Percentiles rank a stretch among this genome's conserved stretches.
phyloP scores from a whole-genome alignment of 371 early-diverging fungal genomes.

The Apophysomyces variabilis region DNA sequence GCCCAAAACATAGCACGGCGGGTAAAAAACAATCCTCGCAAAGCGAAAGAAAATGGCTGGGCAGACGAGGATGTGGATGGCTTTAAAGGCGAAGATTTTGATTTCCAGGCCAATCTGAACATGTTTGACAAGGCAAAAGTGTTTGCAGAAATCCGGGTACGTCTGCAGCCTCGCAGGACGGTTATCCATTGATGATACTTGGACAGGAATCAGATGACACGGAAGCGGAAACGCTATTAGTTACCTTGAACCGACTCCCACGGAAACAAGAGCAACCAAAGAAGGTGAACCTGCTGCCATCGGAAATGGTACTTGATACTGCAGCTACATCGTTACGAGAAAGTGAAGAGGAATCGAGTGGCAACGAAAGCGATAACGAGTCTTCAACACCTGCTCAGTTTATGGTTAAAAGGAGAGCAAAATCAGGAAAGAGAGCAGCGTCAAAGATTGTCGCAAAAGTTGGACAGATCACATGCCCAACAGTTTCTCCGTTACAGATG shows the following conservation, averaged over 20 bases:
- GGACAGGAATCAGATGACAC: slow-evolving; percentile 68
- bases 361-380: slow-evolving; percentile 48
- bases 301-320: slow-evolving; percentile 61
- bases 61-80: slow-evolving; percentile 63
- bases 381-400: slow-evolving; percentile 32
- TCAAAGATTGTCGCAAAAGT: slow-evolving; percentile 21
- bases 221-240: slow-evolving; percentile 72
- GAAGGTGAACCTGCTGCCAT: slow-evolving; percentile 49
- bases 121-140: slow-evolving; percentile 80
- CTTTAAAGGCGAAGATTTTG: slow-evolving; percentile 75
- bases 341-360: slow-evolving; percentile 38
- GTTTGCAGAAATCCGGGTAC: slow-evolving; percentile 81
- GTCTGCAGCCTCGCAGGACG: slow-evolving; percentile 7
- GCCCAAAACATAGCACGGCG: background rate
- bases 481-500: slow-evolving; percentile 67
- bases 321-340: slow-evolving; percentile 39
- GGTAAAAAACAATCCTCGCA: slow-evolving; percentile 3
- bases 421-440: background rate
- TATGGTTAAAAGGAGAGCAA: slow-evolving; percentile 10
- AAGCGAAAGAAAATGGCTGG: slow-evolving; percentile 46
- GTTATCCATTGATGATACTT: too few species aligned
- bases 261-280: slow-evolving; percentile 10
- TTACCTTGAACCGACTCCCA: slow-evolving; percentile 67
- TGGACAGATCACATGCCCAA: slow-evolving; percentile 49
- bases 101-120: slow-evolving; percentile 78